Evolutionary conservation across 768 basidiomycete genomes (phyloP).

Genomic region (Auriculariales sp.): DNA sequence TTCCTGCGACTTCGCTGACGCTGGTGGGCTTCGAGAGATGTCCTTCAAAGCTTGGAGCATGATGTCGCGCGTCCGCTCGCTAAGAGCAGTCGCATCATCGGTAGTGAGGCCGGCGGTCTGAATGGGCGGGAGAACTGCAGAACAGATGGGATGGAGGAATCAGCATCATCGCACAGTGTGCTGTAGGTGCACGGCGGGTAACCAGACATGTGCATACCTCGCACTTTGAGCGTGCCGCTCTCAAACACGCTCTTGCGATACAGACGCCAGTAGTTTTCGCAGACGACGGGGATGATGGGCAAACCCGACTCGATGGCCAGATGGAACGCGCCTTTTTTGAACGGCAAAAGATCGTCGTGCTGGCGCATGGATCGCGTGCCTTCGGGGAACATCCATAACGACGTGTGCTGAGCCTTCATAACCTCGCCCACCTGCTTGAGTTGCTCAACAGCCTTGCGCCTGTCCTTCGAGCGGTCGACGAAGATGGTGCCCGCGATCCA

Average conservation of each 20-base stretch:
- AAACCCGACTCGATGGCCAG: constrained; percentile 82
- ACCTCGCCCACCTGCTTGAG: constrained; percentile 61
- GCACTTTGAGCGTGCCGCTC: constrained; percentile 61
- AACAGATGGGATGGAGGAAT: background rate
- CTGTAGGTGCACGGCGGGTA: background rate
- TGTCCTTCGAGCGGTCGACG: constrained; percentile 72
- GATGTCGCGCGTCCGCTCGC: constrained; percentile 48
- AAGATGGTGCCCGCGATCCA: constrained; percentile 80
- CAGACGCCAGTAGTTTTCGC: constrained; percentile 84
- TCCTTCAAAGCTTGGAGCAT: constrained; percentile 72
- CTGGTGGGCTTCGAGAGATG: constrained; percentile 45
- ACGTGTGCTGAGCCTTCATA: constrained; percentile 57
- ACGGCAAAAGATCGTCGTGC: constrained; percentile 55
- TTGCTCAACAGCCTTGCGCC: constrained; percentile 52
- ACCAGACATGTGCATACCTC: constrained; percentile 36
- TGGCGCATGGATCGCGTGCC: constrained; percentile 73
- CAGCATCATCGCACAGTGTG: background rate
- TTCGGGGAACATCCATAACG: constrained; percentile 93
- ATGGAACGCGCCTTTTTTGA: constrained; percentile 99
- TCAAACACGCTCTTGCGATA: constrained; percentile 71
- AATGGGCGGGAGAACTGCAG: constrained; percentile 78
- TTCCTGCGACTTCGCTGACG: constrained; percentile 8
- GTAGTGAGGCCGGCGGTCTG: constrained; percentile 55
- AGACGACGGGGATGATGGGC: constrained; percentile 82
- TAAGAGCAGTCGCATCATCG: constrained; percentile 56